Conservation (phyloP, 2,329 filamentous ascomycete species). For the Fusarium sp. region DNA sequence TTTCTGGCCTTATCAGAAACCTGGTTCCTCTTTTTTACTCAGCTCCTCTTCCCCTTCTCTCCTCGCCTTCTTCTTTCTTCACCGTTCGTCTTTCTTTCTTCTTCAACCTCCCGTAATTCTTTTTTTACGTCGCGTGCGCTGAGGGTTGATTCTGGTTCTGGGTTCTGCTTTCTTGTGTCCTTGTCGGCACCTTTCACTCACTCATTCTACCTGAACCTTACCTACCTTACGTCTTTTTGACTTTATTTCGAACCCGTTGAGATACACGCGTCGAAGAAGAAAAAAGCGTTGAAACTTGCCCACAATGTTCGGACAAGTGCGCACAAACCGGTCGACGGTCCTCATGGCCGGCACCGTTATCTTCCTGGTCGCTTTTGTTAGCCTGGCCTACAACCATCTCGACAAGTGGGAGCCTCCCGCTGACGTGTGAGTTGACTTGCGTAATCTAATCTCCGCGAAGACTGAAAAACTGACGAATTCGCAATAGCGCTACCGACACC, state of each 20-base stretch:
- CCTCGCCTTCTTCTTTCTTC: slow-evolving; percentile 22
- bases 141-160: slow-evolving; percentile 31
- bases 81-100: slow-evolving; percentile 34
- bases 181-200: slow-evolving; percentile 36
- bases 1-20: slow-evolving; percentile 34
- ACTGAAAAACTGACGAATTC: slow-evolving; percentile 15
- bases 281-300: slow-evolving; percentile 39
- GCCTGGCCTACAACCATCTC: slow-evolving; percentile 50
- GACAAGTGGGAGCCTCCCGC: slow-evolving; percentile 46
- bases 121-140: slow-evolving; percentile 30
- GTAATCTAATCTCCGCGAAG: background rate
- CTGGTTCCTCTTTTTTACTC: slow-evolving; percentile 33
- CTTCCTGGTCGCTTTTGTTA: slow-evolving; percentile 49
- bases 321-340: slow-evolving; percentile 48
- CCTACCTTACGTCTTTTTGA: background rate
- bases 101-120: slow-evolving; percentile 18
- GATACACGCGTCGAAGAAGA: background rate
- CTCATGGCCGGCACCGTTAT: slow-evolving; percentile 48
- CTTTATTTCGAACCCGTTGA: slow-evolving; percentile 5
- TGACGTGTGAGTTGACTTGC: slow-evolving; percentile 38
- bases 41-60: slow-evolving; percentile 8
- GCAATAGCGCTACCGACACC: slow-evolving; percentile 35
- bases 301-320: slow-evolving; percentile 49
- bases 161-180: slow-evolving; percentile 28
- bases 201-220: slow-evolving; percentile 9